Conservation (phyloP, 768 basidiomycete genomes). For the Hemileccinum impolitum region DNA sequence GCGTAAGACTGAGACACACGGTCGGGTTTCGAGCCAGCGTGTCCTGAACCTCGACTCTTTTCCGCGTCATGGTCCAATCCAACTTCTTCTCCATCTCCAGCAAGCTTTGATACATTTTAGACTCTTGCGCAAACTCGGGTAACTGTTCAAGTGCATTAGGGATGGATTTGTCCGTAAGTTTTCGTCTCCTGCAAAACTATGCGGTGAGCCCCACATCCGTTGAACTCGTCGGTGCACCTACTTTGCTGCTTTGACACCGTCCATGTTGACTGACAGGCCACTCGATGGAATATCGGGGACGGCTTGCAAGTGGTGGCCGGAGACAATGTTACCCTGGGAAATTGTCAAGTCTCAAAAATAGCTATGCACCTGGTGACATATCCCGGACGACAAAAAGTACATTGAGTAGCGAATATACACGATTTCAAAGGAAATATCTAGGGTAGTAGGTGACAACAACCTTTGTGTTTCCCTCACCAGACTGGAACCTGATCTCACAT, state of each 20-base stretch:
- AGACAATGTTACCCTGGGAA: background rate
- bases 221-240: conserved; percentile 8
- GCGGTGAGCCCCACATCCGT: background rate
- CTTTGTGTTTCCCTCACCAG: no score
- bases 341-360: conserved; percentile 4
- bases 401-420: no score
- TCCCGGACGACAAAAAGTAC: no score
- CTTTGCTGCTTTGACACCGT: conserved; percentile 35
- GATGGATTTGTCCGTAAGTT: conserved; percentile 75
- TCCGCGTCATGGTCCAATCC: conserved; percentile 93
- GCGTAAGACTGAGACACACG: conserved; percentile 26
- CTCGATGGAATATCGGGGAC: background rate
- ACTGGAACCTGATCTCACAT: background rate
- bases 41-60: conserved; percentile 88
- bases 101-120: conserved; percentile 81
- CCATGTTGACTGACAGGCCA: conserved; percentile 15
- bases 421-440: no score
- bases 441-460: no score
- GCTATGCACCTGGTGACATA: no score
- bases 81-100: conserved; percentile 87
- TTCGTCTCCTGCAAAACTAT: conserved; percentile 53
- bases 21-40: conserved; percentile 71
- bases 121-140: conserved; percentile 76
- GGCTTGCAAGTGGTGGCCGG: background rate
- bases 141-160: conserved; percentile 74